phyloP scores from a whole-genome alignment of 257 asterid species.

The Nicotiana sylvestris region DNA sequence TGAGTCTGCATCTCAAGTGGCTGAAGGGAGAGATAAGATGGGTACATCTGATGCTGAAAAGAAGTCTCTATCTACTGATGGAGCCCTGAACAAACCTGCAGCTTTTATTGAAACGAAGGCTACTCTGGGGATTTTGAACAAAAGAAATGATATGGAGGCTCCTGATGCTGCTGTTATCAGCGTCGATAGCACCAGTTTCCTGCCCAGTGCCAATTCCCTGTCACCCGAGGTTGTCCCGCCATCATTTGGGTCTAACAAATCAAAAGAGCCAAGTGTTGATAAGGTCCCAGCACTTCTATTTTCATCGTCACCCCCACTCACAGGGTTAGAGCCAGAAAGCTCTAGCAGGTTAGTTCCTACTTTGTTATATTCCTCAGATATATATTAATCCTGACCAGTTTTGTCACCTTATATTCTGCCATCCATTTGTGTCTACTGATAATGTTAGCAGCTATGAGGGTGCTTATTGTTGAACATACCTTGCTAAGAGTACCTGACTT shows the following conservation, averaged over 20 bases:
- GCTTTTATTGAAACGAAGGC: conserved; percentile 27
- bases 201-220: conserved; percentile 17
- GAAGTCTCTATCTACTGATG: conserved; percentile 7
- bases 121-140: conserved; percentile 19
- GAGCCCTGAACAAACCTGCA: conserved; percentile 17
- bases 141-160: conserved; percentile 26
- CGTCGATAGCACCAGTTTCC: conserved; percentile 20
- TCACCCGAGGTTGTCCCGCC: neutral
- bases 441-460: neutral
- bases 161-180: conserved; percentile 23
- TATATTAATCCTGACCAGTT: neutral
- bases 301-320: conserved; percentile 10
- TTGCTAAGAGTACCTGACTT: neutral
- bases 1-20: conserved; percentile 28
- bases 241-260: conserved; percentile 19
- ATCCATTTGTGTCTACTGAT: neutral
- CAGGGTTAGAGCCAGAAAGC: conserved; percentile 13
- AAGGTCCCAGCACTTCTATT: conserved; percentile 17
- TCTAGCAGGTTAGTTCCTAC: conserved; percentile 20
- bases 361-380: neutral
- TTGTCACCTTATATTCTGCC: neutral
- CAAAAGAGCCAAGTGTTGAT: conserved; percentile 31
- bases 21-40: conserved; percentile 27
- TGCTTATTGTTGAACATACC: neutral
- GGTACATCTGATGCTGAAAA: conserved; percentile 19